These are phyloP conservation scores for Herpetomonas samuelpessoai DNA, from an alignment of 208 protist species.

Conservation along the genomic window DNA sequence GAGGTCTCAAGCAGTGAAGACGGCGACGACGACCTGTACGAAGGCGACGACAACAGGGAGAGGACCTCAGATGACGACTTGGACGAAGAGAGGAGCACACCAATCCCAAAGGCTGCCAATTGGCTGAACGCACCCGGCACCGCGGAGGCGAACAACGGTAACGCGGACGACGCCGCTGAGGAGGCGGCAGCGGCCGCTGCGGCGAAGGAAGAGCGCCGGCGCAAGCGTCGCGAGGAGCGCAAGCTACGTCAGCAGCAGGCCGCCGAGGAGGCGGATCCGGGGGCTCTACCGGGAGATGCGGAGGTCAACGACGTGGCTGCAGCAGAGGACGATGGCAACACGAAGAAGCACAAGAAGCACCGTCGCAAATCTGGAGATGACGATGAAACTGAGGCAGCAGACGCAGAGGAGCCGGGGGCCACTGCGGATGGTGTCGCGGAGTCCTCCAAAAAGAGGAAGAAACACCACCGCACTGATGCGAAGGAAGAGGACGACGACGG, in stretches of 20 bases:
- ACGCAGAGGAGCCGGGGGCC: neutral
- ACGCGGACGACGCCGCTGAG: conserved; percentile 4
- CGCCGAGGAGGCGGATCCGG: conserved; percentile 8
- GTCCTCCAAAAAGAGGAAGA: neutral
- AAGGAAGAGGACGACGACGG: neutral
- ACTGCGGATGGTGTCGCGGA: neutral
- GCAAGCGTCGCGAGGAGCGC: neutral
- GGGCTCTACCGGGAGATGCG: neutral
- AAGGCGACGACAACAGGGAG: conserved; percentile 7
- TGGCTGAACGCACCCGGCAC: conserved; percentile 7
- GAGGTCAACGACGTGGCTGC: neutral
- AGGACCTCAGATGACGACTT: neutral
- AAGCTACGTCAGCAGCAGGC: conserved; percentile 8
- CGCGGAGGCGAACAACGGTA: conserved; percentile 3
- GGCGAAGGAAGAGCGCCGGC: neutral
- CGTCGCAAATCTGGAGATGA: neutral
- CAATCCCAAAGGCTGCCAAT: conserved; percentile 8
- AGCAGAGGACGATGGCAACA: neutral
- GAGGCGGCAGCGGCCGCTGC: neutral
- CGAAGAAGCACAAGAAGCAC: conserved; percentile 5
- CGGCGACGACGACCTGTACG: neutral
- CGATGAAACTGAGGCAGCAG: neutral
- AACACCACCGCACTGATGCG: neutral
- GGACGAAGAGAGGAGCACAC: conserved; percentile 1
- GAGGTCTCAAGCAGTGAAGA: conserved; percentile 6